Evolutionary conservation across 1,139 yeast species (phyloP), one percentile per base, ranked within the genome.

Genomic region (Eremothecium coryli): DNA sequence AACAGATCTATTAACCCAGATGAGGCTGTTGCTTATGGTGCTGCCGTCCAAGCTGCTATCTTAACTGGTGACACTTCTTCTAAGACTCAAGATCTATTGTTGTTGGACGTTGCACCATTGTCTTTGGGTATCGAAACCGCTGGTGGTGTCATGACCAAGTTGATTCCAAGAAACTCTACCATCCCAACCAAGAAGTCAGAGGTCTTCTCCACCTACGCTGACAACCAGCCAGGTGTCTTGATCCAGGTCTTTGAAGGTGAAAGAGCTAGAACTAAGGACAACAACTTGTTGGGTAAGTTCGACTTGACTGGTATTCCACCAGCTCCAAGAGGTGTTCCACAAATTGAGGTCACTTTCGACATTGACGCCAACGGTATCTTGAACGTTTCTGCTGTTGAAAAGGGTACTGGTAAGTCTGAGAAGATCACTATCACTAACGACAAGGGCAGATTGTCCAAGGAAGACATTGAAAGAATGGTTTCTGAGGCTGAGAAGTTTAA

Each of bases 11-110:
- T 78, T 64, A 78, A 78, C 78, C 85, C 86, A 77, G 93, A 86
- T 69, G 95, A 85, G 72, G 95, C 95, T 61, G 95, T 85, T 63
- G 95, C 95, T 49, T 85, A 82, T 65, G 95, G 95, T 74, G 95
- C 95, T 43, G 95, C 95, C 50, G 95, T 85, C 48, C 95, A 86
- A 70, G 96, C 94, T 44, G 95, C 95, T 70, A 86, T 86, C 56
- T 71, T 86, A 54, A 76, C 93, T 46, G 95, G 95, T 65, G 60
- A 55, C 46, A 48, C 47, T 43, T 73, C 80, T 44, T 78, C 88
- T 38, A 68, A 68, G 65, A 76, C 93, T 50, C 88, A 82, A 71
- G 93, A 82, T 63, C 70, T 82, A 61, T 74, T 82, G 58, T 74
- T 82, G 56, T 76, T 82, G 64, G 94, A 82, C 73, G 94, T 76